phyloP scores from a whole-genome alignment of 306 rosid species.

The Hippophae gyantsensis region DNA sequence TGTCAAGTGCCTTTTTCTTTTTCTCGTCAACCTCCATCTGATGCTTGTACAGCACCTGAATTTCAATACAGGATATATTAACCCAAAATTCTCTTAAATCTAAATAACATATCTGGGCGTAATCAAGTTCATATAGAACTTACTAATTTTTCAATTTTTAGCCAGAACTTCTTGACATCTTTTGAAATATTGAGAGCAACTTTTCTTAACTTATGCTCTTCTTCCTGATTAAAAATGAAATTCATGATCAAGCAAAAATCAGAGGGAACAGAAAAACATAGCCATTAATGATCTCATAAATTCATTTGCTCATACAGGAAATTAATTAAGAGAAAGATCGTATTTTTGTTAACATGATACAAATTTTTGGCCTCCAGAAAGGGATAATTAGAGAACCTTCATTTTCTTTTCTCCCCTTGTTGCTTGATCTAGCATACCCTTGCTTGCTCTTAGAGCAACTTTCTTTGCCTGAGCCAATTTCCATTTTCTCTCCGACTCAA shows the following conservation, averaged over 20 bases:
- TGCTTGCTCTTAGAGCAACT: constrained; percentile 92
- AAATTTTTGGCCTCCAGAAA: constrained; percentile 14
- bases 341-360: background rate
- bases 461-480: constrained; percentile 86
- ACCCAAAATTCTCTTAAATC: constrained; percentile 4
- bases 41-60: constrained; percentile 93
- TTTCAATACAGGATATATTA: constrained; percentile 17
- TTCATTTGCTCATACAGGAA: constrained; percentile 11
- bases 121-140: constrained; percentile 17
- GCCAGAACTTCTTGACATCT: constrained; percentile 98
- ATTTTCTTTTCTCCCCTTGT: constrained; percentile 94
- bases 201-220: constrained; percentile 83
- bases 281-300: constrained; percentile 2
- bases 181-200: constrained; percentile 88
- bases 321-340: constrained; percentile 9
- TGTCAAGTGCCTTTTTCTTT: constrained; percentile 91
- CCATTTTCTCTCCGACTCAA: constrained; percentile 98
- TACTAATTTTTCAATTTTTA: constrained; percentile 93
- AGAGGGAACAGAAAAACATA: constrained; percentile 7
- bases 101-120: background rate
- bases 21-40: constrained; percentile 90
- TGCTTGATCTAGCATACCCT: constrained; percentile 94
- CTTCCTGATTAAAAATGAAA: constrained; percentile 54
- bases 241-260: constrained; percentile 14
- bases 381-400: constrained; percentile 55